Percentiles rank a stretch among this genome's conserved stretches.
Evolutionary conservation across 345 rosid species (phyloP).

Genomic region (Brassica nigra): DNA sequence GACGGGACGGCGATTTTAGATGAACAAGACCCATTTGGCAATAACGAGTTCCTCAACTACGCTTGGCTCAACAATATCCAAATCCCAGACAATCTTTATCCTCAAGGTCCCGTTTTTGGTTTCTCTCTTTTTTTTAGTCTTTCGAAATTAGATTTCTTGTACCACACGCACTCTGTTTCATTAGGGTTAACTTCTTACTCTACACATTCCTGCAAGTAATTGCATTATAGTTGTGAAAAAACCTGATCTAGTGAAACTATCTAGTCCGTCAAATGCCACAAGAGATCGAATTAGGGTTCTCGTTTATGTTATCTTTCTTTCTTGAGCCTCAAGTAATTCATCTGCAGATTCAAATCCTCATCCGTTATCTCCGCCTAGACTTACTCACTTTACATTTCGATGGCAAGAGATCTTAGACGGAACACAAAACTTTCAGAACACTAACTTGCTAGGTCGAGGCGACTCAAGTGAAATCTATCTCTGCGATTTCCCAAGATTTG

Average conservation of each 20-base stretch:
- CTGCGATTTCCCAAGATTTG: neutral
- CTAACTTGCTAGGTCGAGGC: neutral
- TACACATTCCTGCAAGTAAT: neutral
- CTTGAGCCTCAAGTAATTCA: neutral
- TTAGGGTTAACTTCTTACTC: neutral
- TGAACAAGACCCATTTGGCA: neutral
- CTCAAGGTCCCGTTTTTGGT: slow-evolving; percentile 20
- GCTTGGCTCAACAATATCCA: neutral
- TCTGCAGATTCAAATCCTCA: neutral
- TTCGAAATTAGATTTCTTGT: neutral
- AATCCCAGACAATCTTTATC: neutral
- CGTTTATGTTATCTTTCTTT: neutral
- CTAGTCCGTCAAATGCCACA: neutral
- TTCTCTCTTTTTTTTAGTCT: neutral
- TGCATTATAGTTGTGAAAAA: neutral
- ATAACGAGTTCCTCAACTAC: slow-evolving; percentile 6
- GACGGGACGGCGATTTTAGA: neutral
- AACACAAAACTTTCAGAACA: neutral
- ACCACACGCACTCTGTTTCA: neutral
- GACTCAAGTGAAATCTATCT: slow-evolving; percentile 8
- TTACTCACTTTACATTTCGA: neutral
- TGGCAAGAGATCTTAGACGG: neutral
- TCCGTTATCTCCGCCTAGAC: neutral
- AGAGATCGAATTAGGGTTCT: neutral
- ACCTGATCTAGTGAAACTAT: too few species aligned